phyloP scores from a whole-genome alignment of 208 protist genomes.

The Pavlovales sp. region DNA sequence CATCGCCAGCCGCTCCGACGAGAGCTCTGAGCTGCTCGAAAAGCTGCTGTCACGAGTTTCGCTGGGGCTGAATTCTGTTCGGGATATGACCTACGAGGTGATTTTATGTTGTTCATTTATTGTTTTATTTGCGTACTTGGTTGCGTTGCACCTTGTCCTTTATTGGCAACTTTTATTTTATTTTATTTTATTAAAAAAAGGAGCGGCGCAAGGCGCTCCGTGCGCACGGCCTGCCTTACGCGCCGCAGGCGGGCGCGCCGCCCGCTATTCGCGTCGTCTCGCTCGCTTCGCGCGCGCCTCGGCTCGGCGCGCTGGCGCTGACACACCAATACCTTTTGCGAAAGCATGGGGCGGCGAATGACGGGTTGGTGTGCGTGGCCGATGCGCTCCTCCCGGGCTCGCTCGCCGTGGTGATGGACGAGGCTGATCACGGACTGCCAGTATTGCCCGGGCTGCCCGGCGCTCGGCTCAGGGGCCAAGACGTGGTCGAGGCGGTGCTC shows the following conservation, averaged over 20 bases:
- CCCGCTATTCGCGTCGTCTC: background rate
- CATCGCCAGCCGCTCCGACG: background rate
- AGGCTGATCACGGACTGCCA: background rate
- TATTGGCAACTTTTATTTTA: too few species aligned
- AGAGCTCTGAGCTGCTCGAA: background rate
- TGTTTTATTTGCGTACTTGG: too few species aligned
- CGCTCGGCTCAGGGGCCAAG: background rate
- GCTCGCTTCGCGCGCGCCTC: background rate
- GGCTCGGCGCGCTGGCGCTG: background rate
- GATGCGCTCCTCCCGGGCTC: background rate
- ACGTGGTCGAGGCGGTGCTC: background rate
- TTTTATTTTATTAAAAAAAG: too few species aligned
- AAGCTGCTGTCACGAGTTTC: background rate
- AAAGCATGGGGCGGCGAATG: background rate
- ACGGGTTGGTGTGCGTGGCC: background rate
- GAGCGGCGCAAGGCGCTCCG: background rate
- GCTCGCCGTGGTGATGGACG: background rate
- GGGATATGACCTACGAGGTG: background rate
- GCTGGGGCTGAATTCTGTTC: background rate
- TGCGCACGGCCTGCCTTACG: background rate
- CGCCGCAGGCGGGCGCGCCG: too few species aligned
- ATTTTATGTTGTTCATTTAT: too few species aligned
- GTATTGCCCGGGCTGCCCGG: background rate
- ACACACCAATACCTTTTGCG: background rate
- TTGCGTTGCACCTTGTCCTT: too few species aligned